Percentiles rank a stretch among this genome's conserved stretches.
These are phyloP conservation scores for Metschnikowia kofuensis DNA, from an alignment of 805 yeast genomes.

Conservation along the genomic window DNA sequence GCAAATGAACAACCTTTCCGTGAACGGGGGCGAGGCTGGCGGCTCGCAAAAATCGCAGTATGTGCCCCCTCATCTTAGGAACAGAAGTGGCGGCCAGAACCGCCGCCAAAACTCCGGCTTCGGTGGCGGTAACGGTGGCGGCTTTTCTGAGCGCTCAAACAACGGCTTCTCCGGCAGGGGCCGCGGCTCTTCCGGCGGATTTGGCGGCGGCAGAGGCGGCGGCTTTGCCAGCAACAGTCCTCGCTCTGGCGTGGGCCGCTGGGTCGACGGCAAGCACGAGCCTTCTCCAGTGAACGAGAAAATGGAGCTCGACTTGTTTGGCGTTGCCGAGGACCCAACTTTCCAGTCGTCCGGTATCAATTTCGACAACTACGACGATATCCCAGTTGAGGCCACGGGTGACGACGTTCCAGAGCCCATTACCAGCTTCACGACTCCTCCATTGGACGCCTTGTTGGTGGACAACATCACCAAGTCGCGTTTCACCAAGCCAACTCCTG, in stretches of 20 bases:
- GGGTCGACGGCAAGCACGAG: slow-evolving; percentile 82
- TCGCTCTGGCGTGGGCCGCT: slow-evolving; percentile 72
- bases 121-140: slow-evolving; percentile 15
- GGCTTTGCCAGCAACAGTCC: slow-evolving; percentile 21
- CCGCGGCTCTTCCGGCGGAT: slow-evolving; percentile 26
- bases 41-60: slow-evolving; percentile 20
- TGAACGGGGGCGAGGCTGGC: slow-evolving; percentile 36
- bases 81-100: slow-evolving; percentile 29
- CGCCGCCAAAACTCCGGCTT: slow-evolving; percentile 30
- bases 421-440: slow-evolving; percentile 83
- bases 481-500: slow-evolving; percentile 95
- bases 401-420: slow-evolving; percentile 93
- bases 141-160: slow-evolving; percentile 5
- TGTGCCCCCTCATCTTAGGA: slow-evolving; percentile 35
- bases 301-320: slow-evolving; percentile 79
- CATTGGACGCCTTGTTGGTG: slow-evolving; percentile 80
- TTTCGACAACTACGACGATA: slow-evolving; percentile 97
- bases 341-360: slow-evolving; percentile 96
- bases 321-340: slow-evolving; percentile 67
- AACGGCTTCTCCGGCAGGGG: slow-evolving; percentile 27
- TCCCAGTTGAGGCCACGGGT: slow-evolving; percentile 98
- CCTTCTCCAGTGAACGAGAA: slow-evolving; percentile 72
- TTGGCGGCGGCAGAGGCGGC: slow-evolving; percentile 23
- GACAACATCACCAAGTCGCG: slow-evolving; percentile 86
- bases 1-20: slow-evolving; percentile 55